Percentiles rank a stretch among this genome's conserved stretches.
These are phyloP conservation scores for Linnemannia exigua DNA, from an alignment of 192 early-diverging fungal genomes.

Conservation along the genomic window DNA sequence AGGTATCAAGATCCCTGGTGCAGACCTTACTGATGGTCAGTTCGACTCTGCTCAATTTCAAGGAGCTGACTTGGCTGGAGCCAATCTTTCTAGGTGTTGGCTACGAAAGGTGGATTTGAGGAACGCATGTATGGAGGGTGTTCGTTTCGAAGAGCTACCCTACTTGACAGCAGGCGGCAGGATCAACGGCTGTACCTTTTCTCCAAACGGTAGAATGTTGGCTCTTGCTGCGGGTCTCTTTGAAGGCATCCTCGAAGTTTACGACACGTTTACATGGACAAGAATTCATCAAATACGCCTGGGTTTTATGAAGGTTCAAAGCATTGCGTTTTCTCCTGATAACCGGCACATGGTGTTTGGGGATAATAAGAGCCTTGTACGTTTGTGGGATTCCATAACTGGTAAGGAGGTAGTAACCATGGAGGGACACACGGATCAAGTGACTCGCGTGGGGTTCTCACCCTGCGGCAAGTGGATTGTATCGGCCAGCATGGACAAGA, in stretches of 20 bases:
- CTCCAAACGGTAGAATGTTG: background rate
- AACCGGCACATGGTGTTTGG: background rate
- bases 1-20: background rate
- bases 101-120: background rate
- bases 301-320: background rate
- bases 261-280: too few species aligned
- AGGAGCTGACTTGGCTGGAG: background rate
- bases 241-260: too few species aligned
- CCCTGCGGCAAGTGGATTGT: background rate
- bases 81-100: background rate
- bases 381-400: background rate
- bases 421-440: background rate
- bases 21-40: background rate
- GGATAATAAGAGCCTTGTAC: background rate
- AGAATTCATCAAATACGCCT: too few species aligned
- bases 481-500: background rate
- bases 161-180: background rate
- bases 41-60: constrained; percentile 2
- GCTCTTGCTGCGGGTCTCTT: background rate
- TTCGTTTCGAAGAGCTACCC: background rate
- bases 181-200: background rate
- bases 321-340: background rate
- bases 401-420: background rate
- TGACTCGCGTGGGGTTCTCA: background rate
- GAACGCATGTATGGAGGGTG: background rate